Percentiles rank a stretch among this genome's conserved stretches.
Conservation (phyloP, 2,329 filamentous ascomycete species). For the Ophiostoma piceae region DNA sequence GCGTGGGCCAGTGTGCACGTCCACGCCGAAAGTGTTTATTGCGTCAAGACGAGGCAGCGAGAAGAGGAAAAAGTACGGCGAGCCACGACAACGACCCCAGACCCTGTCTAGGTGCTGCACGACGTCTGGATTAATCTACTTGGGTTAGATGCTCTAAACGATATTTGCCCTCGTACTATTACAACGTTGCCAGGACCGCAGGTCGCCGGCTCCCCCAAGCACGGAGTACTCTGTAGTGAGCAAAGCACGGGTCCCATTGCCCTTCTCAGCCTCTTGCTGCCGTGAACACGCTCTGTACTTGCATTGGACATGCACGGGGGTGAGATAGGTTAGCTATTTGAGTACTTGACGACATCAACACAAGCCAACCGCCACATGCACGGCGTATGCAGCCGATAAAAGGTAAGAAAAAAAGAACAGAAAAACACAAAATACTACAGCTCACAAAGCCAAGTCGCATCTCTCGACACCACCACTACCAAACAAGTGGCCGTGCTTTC, state of each 20-base stretch:
- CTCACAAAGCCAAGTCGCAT: background rate
- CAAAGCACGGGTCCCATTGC: slow-evolving; percentile 1
- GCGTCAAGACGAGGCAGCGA: background rate
- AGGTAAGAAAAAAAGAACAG: background rate
- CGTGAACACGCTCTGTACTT: background rate
- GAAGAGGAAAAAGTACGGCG: slow-evolving; percentile 4
- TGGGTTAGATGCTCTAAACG: background rate
- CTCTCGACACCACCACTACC: background rate
- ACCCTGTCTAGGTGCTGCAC: slow-evolving; percentile 1
- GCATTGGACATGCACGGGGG: background rate
- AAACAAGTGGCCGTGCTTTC: background rate
- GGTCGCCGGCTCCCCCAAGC: background rate
- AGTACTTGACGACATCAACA: background rate
- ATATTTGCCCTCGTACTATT: background rate
- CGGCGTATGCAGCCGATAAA: background rate
- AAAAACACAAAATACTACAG: background rate
- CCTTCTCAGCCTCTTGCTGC: background rate
- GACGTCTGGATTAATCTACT: background rate
- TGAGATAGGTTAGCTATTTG: background rate
- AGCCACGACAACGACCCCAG: slow-evolving; percentile 4
- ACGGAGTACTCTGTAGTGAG: too few relatives aligned
- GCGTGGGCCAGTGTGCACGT: background rate
- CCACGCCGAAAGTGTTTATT: background rate
- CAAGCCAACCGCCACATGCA: background rate
- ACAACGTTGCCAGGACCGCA: slow-evolving; percentile 6